phyloP scores from a whole-genome alignment of 108 stramenopile species.

The Epipyxis sp. region DNA sequence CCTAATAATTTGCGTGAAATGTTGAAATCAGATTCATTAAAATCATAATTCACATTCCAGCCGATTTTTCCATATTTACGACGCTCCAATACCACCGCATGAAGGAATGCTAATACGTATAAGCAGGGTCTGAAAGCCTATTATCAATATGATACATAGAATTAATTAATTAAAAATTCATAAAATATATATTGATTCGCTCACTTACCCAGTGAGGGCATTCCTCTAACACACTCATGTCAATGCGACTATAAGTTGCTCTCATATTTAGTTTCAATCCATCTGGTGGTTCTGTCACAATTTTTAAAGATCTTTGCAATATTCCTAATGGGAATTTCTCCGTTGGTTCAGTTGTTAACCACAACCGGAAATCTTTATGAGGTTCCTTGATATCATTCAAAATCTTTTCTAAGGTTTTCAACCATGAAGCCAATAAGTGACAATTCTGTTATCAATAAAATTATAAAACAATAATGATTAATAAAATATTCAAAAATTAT shows the following conservation, averaged over 20 bases:
- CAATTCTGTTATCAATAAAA: too few species aligned
- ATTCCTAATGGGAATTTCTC: conserved; percentile 71
- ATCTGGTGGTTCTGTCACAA: conserved; percentile 70
- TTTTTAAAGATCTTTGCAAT: conserved; percentile 65
- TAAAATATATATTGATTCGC: too few species aligned
- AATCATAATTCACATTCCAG: conserved; percentile 69
- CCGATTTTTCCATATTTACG: conserved; percentile 67
- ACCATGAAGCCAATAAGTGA: conserved; percentile 65
- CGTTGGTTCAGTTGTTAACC: conserved; percentile 71
- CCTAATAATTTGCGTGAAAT: conserved; percentile 58
- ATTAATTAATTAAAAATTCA: too few species aligned
- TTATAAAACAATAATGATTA: too few species aligned
- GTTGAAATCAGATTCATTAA: conserved; percentile 64
- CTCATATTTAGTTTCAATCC: conserved; percentile 71
- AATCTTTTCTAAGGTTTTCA: conserved; percentile 59
- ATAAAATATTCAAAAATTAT: too few species aligned
- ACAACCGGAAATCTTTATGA: conserved; percentile 62
- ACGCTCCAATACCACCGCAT: conserved; percentile 69
- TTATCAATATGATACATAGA: too few species aligned
- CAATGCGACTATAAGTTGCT: conserved; percentile 57
- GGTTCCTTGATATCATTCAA: conserved; percentile 58
- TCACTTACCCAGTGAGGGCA: conserved; percentile 67
- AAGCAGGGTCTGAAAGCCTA: conserved; percentile 64
- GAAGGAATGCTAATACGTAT: conserved; percentile 63
- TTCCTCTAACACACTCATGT: conserved; percentile 55